phyloP scores from a whole-genome alignment of 306 rosid genomes.

The Vachellia collinsii region DNA sequence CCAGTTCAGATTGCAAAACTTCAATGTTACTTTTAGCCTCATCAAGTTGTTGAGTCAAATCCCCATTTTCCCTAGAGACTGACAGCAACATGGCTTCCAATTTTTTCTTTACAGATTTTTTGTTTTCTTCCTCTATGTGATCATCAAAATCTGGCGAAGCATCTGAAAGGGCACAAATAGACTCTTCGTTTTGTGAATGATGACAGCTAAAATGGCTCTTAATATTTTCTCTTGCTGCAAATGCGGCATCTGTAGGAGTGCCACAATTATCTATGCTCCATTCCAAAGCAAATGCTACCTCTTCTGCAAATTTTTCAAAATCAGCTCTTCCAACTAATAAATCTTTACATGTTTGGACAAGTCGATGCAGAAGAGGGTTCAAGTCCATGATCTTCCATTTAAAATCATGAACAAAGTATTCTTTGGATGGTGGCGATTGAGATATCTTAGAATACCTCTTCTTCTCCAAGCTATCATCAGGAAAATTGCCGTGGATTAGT shows the following conservation, averaged over 20 bases:
- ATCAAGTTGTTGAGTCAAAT: conserved; percentile 55
- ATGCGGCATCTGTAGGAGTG: conserved; percentile 52
- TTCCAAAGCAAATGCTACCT: conserved; percentile 59
- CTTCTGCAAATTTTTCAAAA: conserved; percentile 56
- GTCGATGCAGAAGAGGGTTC: conserved; percentile 55
- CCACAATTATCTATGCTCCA: conserved; percentile 66
- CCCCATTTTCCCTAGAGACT: conserved; percentile 46
- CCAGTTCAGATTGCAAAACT: conserved; percentile 59
- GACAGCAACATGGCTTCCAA: conserved; percentile 53
- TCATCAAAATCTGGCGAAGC: conserved; percentile 44
- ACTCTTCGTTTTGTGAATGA: conserved; percentile 32
- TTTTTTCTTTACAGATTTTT: conserved; percentile 50
- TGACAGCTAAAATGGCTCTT: conserved; percentile 36
- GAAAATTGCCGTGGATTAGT: conserved; percentile 35
- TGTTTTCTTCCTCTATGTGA: conserved; percentile 50
- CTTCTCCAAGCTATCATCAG: conserved; percentile 41
- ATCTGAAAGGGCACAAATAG: conserved; percentile 38
- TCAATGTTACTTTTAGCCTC: conserved; percentile 62
- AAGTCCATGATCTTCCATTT: conserved; percentile 67
- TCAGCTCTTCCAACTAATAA: conserved; percentile 51
- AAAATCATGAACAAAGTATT: conserved; percentile 62
- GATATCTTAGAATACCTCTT: conserved; percentile 44
- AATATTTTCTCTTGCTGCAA: conserved; percentile 58
- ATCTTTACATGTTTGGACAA: conserved; percentile 58
- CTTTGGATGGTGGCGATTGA: conserved; percentile 47